A percentile compares a stretch with the other conserved stretches of the same genome.
phyloP scores from a whole-genome alignment of 345 rosid species.

The Euphorbia pulcherrima region DNA sequence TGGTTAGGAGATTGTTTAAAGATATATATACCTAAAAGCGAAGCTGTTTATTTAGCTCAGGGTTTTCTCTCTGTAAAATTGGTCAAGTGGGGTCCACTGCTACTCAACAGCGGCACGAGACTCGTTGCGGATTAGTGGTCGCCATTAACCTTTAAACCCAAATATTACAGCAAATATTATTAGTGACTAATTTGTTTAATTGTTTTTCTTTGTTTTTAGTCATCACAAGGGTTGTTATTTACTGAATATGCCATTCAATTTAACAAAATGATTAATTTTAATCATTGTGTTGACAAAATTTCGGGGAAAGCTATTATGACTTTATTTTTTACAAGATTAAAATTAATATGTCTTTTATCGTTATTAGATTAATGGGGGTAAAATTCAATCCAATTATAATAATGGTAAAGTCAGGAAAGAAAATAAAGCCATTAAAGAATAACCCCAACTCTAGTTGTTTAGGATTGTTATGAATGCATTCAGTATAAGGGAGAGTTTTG shows the following conservation, averaged over 20 bases:
- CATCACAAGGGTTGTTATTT: neutral
- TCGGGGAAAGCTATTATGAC: no score
- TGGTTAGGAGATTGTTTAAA: neutral
- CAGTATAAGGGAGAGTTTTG: no score
- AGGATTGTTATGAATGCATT: no score
- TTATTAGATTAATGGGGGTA: no score
- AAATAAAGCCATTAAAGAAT: no score
- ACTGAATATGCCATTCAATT: slow-evolving; percentile 2
- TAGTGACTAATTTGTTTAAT: slow-evolving; percentile 2
- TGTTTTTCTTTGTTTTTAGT: neutral
- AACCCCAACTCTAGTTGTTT: no score
- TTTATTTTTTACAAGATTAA: no score
- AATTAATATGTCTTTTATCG: no score
- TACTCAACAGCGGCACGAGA: slow-evolving; percentile 2
- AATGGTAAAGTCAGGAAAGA: no score
- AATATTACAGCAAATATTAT: slow-evolving; percentile 11
- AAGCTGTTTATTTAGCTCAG: slow-evolving; percentile 1
- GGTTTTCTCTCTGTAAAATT: slow-evolving; percentile 1
- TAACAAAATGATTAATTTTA: neutral
- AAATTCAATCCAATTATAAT: no score
- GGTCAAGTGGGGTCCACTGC: slow-evolving; percentile 44
- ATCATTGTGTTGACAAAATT: neutral
- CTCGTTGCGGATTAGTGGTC: slow-evolving; percentile 33
- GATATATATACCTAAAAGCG: slow-evolving; percentile 3
- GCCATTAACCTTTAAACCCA: slow-evolving; percentile 32